Conservation (phyloP, 2,329 filamentous ascomycete species). For the Pleomassaria siparia region DNA sequence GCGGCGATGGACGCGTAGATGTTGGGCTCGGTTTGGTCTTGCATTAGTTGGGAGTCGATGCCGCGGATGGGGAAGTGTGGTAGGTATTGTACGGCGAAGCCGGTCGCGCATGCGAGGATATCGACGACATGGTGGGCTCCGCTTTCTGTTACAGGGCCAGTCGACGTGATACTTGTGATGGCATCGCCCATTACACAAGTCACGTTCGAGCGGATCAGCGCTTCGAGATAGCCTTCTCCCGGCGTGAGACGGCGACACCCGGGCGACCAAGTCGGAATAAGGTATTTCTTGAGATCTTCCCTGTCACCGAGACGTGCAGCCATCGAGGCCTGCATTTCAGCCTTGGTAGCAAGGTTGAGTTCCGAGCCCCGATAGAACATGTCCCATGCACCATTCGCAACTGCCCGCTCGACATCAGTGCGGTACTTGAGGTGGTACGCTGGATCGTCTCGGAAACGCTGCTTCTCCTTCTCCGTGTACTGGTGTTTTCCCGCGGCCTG, state of each 20-base stretch:
- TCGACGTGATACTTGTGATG: conserved; percentile 6
- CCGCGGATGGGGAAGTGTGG: conserved; percentile 4
- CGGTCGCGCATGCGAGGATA: conserved; percentile 13
- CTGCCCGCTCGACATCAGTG: conserved; percentile 28
- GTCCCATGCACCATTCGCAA: conserved; percentile 23
- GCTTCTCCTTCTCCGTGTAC: conserved; percentile 43
- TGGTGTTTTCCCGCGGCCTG: conserved; percentile 45
- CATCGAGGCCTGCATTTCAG: conserved; percentile 27
- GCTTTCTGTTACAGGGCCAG: conserved; percentile 4
- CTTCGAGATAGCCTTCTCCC: conserved; percentile 68
- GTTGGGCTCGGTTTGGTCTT: conserved; percentile 6
- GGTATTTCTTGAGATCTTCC: conserved; percentile 3
- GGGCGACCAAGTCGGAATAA: conserved; percentile 4
- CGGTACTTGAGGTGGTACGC: conserved; percentile 43
- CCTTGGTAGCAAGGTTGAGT: conserved; percentile 2
- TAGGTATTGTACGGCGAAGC: conserved; percentile 10
- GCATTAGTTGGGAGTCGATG: neutral
- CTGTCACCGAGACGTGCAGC: conserved; percentile 4
- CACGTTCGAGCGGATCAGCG: conserved; percentile 50
- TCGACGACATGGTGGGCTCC: conserved; percentile 12
- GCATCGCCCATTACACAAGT: conserved; percentile 1
- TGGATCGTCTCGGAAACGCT: conserved; percentile 43
- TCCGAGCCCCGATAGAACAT: conserved; percentile 37
- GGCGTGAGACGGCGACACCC: conserved; percentile 6
- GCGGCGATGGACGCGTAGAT: conserved; percentile 4